These are phyloP conservation scores for Eucalyptus sideroxylon DNA, from an alignment of 345 rosid genomes.

Conservation along the genomic window DNA sequence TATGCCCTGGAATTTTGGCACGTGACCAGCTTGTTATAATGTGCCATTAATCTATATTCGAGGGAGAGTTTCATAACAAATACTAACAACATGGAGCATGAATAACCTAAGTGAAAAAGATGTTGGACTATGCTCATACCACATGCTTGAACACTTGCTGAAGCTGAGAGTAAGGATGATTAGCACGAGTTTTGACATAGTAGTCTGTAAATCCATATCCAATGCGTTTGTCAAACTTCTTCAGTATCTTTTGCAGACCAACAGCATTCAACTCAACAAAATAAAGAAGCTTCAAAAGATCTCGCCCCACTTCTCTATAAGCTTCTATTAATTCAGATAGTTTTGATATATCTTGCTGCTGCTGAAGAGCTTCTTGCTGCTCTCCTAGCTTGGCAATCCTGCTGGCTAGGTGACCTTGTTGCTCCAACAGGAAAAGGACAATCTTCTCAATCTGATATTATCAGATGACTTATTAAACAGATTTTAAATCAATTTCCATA, in stretches of 20 bases:
- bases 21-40: neutral
- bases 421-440: conserved; percentile 93
- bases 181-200: conserved; percentile 93
- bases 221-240: conserved; percentile 95
- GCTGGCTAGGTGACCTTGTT: conserved; percentile 83
- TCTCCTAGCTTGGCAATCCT: conserved; percentile 58
- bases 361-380: conserved; percentile 48
- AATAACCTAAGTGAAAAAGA: neutral
- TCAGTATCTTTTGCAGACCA: conserved; percentile 92
- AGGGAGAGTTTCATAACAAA: neutral
- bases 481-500: neutral
- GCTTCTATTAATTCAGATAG: conserved; percentile 58
- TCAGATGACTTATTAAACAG: neutral
- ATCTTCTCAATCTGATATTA: conserved; percentile 84
- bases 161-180: conserved; percentile 97
- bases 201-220: conserved; percentile 90
- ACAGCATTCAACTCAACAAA: conserved; percentile 89
- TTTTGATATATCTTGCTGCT: conserved; percentile 51
- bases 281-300: conserved; percentile 72
- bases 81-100: neutral
- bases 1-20: conserved; percentile 45
- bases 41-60: neutral
- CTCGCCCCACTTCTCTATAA: conserved; percentile 57
- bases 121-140: conserved; percentile 29
- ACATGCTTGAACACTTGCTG: conserved; percentile 99